Conservation (phyloP, 768 basidiomycete genomes). For the Tulasnella sp. region DNA sequence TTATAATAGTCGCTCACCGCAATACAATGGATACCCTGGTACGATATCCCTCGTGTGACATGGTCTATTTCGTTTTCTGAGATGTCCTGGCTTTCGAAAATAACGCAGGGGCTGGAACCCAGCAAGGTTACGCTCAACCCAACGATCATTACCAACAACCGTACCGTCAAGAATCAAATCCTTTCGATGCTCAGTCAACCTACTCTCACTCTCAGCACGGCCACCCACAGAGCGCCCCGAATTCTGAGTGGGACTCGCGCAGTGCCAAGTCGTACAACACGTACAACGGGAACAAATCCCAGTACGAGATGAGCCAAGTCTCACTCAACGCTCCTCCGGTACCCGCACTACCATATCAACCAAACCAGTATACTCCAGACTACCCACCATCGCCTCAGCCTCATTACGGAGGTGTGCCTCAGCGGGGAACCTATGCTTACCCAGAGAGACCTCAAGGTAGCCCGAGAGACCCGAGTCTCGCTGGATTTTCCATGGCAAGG, state of each 20-base stretch:
- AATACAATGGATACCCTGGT: neutral
- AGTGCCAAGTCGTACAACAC: conserved; percentile 41
- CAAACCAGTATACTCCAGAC: neutral
- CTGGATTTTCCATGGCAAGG: conserved; percentile 58
- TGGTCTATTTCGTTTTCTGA: neutral
- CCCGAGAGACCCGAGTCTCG: conserved; percentile 24
- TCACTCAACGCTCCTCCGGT: conserved; percentile 40
- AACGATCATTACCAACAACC: conserved; percentile 1
- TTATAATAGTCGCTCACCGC: neutral
- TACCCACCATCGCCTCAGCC: neutral
- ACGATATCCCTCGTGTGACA: neutral
- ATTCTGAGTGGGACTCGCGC: conserved; percentile 35
- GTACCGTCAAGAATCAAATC: conserved; percentile 7
- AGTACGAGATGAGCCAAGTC: conserved; percentile 51
- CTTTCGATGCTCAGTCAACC: conserved; percentile 14
- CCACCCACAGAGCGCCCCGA: conserved; percentile 23
- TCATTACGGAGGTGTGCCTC: neutral
- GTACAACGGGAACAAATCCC: conserved; percentile 45
- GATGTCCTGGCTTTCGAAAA: neutral
- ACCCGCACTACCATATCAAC: conserved; percentile 45
- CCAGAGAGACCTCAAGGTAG: conserved; percentile 1
- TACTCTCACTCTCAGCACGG: neutral
- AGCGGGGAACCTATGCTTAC: neutral
- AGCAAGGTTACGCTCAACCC: conserved; percentile 3
- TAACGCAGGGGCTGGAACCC: conserved; percentile 10